A percentile compares a stretch with the other conserved stretches of the same genome.
phyloP scores from a whole-genome alignment of 2,329 filamentous ascomycete genomes.

The Cladorrhinum sp. region DNA sequence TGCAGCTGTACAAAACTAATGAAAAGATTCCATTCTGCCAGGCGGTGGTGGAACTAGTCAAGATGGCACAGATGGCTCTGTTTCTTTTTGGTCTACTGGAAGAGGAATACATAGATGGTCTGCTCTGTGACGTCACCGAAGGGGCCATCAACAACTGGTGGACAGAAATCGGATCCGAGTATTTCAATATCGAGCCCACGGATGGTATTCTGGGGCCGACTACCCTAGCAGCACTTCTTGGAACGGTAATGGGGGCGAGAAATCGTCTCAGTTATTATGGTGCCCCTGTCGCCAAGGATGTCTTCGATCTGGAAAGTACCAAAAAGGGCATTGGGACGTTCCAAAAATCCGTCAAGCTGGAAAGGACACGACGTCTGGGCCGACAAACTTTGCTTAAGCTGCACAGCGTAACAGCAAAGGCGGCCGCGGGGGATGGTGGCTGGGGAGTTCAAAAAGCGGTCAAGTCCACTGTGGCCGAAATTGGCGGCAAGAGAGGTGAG shows the following conservation, averaged over 20 bases:
- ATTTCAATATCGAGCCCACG: conserved; percentile 87
- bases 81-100: conserved; percentile 84
- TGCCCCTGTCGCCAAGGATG: conserved; percentile 82
- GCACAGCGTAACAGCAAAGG: conserved; percentile 82
- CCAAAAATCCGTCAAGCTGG: conserved; percentile 82
- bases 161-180: conserved; percentile 86
- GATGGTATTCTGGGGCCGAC: conserved; percentile 92
- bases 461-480: conserved; percentile 90
- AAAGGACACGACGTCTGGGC: conserved; percentile 75
- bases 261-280: conserved; percentile 84
- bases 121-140: conserved; percentile 92
- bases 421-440: conserved; percentile 78
- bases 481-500: conserved; percentile 90
- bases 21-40: conserved; percentile 75
- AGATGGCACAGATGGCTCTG: conserved; percentile 84
- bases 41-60: conserved; percentile 83
- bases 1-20: conserved; percentile 83
- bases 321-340: conserved; percentile 85
- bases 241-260: conserved; percentile 82
- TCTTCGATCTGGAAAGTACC: conserved; percentile 78
- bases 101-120: conserved; percentile 84
- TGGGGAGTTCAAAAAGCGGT: conserved; percentile 93
- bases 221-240: conserved; percentile 82
- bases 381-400: conserved; percentile 77
- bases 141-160: conserved; percentile 91